A percentile compares a stretch with the other conserved stretches of the same genome.
phyloP scores from a whole-genome alignment of 2,329 filamentous ascomycete species.

The Periconia sp. region DNA sequence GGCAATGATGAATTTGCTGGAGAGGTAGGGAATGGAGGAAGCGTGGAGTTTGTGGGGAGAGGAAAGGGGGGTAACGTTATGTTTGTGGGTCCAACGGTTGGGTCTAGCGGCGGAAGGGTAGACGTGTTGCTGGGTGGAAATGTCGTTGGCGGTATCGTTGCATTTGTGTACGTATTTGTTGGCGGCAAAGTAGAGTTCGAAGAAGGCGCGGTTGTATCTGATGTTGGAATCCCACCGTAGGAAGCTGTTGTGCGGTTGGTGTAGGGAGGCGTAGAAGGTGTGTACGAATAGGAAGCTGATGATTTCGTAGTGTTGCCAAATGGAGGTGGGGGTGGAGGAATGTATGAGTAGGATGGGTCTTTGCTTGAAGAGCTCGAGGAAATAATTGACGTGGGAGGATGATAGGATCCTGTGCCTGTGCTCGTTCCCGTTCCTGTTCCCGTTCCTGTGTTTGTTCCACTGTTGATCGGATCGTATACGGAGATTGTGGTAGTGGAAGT shows the following conservation, averaged over 20 bases:
- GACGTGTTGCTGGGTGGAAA: neutral
- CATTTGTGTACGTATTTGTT: neutral
- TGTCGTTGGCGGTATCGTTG: neutral
- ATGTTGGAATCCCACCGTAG: neutral
- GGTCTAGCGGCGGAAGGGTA: neutral
- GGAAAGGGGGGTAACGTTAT: neutral
- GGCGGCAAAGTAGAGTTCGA: neutral
- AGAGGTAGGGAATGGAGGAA: neutral
- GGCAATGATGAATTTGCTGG: neutral
- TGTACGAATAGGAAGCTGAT: neutral
- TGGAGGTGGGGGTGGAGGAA: neutral
- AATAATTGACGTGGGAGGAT: neutral
- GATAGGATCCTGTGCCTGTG: neutral
- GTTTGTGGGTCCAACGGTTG: neutral
- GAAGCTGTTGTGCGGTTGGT: neutral
- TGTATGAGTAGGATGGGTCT: neutral
- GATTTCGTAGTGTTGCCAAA: neutral
- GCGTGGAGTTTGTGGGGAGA: neutral
- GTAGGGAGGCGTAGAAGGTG: neutral
- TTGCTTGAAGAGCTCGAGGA: neutral
- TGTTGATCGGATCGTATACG: conserved; percentile 3
- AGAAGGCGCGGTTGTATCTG: neutral
- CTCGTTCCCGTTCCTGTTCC: conserved; percentile 3
- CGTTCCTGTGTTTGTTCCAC: conserved; percentile 2
- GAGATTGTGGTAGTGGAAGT: conserved; percentile 8